Percentiles rank a stretch among this genome's conserved stretches.
Conservation (phyloP, 495 filamentous ascomycete species). For the Aspergillus coremiiformis region DNA sequence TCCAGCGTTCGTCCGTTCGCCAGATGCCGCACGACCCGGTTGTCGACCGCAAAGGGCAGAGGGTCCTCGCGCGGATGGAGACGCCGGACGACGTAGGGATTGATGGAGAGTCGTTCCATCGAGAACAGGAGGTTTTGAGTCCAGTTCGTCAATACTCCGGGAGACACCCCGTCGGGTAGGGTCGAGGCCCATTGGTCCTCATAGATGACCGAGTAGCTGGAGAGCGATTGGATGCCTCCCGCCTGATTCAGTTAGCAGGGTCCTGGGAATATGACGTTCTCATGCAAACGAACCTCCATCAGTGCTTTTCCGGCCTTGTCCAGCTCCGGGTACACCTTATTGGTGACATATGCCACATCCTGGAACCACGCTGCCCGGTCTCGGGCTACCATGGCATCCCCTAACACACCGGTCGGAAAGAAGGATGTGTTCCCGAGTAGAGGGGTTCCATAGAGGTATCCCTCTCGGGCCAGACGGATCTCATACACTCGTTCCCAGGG, state of each 20-base stretch:
- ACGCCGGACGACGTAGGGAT: constrained; percentile 2
- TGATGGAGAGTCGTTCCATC: constrained; percentile 1
- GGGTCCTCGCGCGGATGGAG: not conserved
- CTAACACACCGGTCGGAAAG: not conserved
- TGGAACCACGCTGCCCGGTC: not conserved
- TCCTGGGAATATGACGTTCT: not conserved
- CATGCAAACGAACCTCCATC: not conserved
- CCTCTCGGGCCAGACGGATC: not conserved
- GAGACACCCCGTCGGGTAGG: not conserved
- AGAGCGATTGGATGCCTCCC: not conserved
- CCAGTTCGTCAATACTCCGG: constrained; percentile 1
- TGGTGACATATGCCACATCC: not conserved
- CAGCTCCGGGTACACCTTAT: not conserved
- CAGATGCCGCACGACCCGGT: not conserved
- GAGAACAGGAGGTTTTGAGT: constrained; percentile 2
- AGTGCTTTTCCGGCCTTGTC: not conserved
- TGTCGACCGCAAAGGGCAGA: not conserved
- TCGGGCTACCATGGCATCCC: constrained; percentile 2
- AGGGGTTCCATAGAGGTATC: constrained; percentile 2
- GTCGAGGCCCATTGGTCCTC: constrained; percentile 2
- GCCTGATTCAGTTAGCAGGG: not conserved
- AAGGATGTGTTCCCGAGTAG: constrained; percentile 2
- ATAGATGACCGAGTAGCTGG: not conserved
- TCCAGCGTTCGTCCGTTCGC: not conserved
- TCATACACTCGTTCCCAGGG: not conserved